Evolutionary conservation across 441 rosid species (phyloP), one percentile per base, ranked within the genome.

Genomic region (Sinapis alba): DNA sequence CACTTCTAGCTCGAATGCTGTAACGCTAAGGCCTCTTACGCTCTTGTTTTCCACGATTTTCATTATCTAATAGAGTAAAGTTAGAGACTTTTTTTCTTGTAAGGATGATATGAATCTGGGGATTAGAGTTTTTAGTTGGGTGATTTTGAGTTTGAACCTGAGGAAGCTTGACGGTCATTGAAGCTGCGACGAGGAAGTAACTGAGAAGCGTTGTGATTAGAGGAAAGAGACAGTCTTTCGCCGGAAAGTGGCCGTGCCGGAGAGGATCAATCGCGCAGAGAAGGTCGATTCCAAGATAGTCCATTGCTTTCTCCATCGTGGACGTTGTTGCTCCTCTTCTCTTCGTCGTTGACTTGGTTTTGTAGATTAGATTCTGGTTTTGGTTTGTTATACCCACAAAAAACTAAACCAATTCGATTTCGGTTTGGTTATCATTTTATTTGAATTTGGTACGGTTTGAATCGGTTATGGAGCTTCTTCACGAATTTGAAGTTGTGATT

Each of bases 91-190:
- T 13, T 41, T 12, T 12, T 36, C 27, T n/a, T n/a, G n/a, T n/a
- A 32, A 36, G 41, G 3, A 36, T 36, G n/a, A 36, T 36, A 9
- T 36, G 47, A 41, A 41, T 41, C 47, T 41, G 6, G 45, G 45
- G 45, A 32, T 2, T 34, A 34, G 41, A 34, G 41, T 34, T 13
- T 38, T 12, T n/a, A n/a, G n/a, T n/a, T n/a, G 65, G 0, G 18
- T 32, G 20, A 2, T 5, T 13, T 5, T 20, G 56, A 36, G 57
- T 19, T 26, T 0, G 5, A 43, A 91, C 97, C 93, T 89, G 97
- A 38, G 97, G 97, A 65, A 91, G 81, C 76, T 91, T 91, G 81
- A 91, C 97, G 68, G 92, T 89, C 82, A 93, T 79, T 78, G 97
- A 91, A 73, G 88, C 90, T 23, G 89, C 90, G 57, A 91, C 86